Evolutionary conservation across 2,329 filamentous ascomycete species (phyloP).

Genomic region (Trichocomaceae sp.): DNA sequence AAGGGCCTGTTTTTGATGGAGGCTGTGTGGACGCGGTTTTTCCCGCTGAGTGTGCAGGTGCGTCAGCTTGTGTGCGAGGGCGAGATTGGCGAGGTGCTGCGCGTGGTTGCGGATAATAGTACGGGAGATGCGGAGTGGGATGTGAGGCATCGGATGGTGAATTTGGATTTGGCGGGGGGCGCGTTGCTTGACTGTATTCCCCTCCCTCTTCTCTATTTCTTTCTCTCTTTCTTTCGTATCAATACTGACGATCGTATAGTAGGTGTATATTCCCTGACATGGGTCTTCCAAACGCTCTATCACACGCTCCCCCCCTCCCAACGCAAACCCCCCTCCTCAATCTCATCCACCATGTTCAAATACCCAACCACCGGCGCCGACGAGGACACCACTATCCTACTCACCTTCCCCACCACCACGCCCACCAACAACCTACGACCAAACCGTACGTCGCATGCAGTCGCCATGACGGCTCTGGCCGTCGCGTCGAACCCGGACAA

Average conservation of each 20-base stretch:
- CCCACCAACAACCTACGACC: constrained; percentile 28
- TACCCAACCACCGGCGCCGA: constrained; percentile 68
- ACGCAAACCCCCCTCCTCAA: constrained; percentile 59
- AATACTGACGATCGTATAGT: constrained; percentile 43
- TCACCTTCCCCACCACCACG: constrained; percentile 61
- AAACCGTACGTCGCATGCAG: constrained; percentile 51
- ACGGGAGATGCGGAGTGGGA: constrained; percentile 56
- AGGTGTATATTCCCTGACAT: constrained; percentile 82
- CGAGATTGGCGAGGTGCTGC: constrained; percentile 51
- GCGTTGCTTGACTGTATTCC: not conserved
- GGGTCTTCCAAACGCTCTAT: constrained; percentile 86
- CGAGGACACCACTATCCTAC: constrained; percentile 69
- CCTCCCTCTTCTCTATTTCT: too few species aligned
- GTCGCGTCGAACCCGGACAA: constrained; percentile 56
- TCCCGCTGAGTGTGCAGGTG: constrained; percentile 72
- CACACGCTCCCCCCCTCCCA: constrained; percentile 60
- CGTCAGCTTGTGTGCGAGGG: constrained; percentile 48
- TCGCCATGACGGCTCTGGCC: constrained; percentile 62
- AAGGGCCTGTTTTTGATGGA: constrained; percentile 77
- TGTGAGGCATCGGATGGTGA: constrained; percentile 70
- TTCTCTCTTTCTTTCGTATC: not conserved
- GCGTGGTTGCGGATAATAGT: constrained; percentile 56
- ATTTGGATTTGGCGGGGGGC: constrained; percentile 59
- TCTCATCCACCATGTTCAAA: constrained; percentile 63
- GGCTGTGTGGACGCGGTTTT: constrained; percentile 84